These are phyloP conservation scores for Rhizophora mangle DNA, from an alignment of 345 rosid genomes.

Conservation along the genomic window DNA sequence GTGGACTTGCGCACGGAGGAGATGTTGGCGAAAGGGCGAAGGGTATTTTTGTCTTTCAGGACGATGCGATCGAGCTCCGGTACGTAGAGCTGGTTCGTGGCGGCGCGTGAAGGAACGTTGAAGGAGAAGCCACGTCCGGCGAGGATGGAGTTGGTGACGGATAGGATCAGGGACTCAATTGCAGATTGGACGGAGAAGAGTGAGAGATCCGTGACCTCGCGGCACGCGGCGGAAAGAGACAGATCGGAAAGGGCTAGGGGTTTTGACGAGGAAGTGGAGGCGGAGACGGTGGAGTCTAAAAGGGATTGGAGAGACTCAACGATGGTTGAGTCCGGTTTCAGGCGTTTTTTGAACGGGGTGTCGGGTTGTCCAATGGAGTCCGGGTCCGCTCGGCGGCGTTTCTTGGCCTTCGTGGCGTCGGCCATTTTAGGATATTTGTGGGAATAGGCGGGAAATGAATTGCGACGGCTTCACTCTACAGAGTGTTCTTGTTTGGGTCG, in stretches of 20 bases:
- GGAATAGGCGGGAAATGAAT: conserved; percentile 8
- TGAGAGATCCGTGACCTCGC: conserved; percentile 84
- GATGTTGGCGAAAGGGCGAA: conserved; percentile 79
- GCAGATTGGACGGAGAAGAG: conserved; percentile 74
- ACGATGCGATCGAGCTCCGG: conserved; percentile 99
- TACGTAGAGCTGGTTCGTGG: conserved; percentile 92
- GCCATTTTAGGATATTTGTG: conserved; percentile 6
- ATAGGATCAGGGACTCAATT: conserved; percentile 70
- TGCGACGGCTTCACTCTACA: no score
- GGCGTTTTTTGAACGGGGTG: conserved; percentile 64
- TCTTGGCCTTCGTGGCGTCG: conserved; percentile 36
- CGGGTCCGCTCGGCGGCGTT: conserved; percentile 63
- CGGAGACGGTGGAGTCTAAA: conserved; percentile 26
- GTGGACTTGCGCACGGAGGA: conserved; percentile 88
- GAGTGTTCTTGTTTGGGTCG: no score
- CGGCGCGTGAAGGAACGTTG: conserved; percentile 88
- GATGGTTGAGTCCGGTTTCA: conserved; percentile 62
- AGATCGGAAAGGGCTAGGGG: conserved; percentile 80
- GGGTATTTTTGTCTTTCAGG: conserved; percentile 82
- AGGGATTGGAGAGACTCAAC: conserved; percentile 48
- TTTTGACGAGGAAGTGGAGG: conserved; percentile 46
- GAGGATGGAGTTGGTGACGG: conserved; percentile 71
- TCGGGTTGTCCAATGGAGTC: conserved; percentile 36
- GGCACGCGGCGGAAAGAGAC: conserved; percentile 61
- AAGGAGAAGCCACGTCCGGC: conserved; percentile 85